A percentile compares a stretch with the other conserved stretches of the same genome.
Evolutionary conservation across 805 yeast species (phyloP).

Genomic region (Saccharomyces paradoxus): DNA sequence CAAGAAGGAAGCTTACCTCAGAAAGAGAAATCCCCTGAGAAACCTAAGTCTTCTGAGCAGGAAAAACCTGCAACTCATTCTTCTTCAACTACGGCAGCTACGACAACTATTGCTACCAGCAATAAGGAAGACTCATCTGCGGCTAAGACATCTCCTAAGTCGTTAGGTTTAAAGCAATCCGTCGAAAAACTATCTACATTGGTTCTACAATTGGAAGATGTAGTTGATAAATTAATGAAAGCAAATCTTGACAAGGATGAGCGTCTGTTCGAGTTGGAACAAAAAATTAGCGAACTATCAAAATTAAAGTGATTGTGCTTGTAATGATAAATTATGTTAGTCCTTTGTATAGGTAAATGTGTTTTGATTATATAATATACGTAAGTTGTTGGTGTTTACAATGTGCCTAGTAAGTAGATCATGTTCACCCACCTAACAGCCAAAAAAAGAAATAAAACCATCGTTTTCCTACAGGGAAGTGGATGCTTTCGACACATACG

Average conservation of each 20-base stretch:
- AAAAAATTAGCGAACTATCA: slow-evolving; percentile 49
- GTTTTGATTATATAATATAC: not conserved
- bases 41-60: not conserved
- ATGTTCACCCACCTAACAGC: not conserved
- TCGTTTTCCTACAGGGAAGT: not conserved
- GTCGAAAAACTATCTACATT: slow-evolving; percentile 57
- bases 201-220: slow-evolving; percentile 49
- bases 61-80: slow-evolving; percentile 18
- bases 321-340: not conserved
- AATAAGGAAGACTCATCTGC: slow-evolving; percentile 9
- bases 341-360: not conserved
- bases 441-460: not conserved
- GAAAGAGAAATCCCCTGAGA: slow-evolving; percentile 7
- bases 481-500: not conserved
- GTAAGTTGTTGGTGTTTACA: not conserved
- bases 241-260: slow-evolving; percentile 60
- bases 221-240: slow-evolving; percentile 43
- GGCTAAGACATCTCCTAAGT: slow-evolving; percentile 27
- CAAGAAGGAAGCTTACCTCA: slow-evolving; percentile 19
- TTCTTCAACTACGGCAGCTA: slow-evolving; percentile 6
- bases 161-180: slow-evolving; percentile 62
- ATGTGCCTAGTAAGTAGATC: not conserved
- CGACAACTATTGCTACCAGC: slow-evolving; percentile 13
- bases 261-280: slow-evolving; percentile 49
- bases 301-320: slow-evolving; percentile 23